Conservation (phyloP, 805 yeast genomes). For the Barnettozyma californica region DNA sequence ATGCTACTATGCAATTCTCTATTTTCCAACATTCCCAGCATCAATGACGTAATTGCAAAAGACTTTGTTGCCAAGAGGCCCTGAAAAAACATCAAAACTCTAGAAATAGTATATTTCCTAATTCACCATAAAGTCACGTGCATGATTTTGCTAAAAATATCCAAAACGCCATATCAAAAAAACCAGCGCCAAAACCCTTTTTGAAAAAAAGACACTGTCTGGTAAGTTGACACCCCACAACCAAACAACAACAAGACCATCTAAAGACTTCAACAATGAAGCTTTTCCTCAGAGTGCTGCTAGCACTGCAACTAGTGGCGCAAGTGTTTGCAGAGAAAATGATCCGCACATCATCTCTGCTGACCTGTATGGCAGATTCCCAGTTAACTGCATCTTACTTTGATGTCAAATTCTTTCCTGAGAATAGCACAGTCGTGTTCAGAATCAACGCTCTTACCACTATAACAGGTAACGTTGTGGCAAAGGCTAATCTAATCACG, state of each 20-base stretch:
- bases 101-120: too few relatives aligned
- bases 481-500: slow-evolving; percentile 60
- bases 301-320: slow-evolving; percentile 8
- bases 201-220: not conserved
- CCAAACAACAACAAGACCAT: not conserved
- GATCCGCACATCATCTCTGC: slow-evolving; percentile 58
- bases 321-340: slow-evolving; percentile 10
- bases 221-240: not conserved
- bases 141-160: not conserved
- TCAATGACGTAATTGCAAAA: not conserved
- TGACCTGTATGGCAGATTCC: slow-evolving; percentile 91
- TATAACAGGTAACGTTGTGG: slow-evolving; percentile 61
- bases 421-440: slow-evolving; percentile 54
- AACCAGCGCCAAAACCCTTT: not conserved
- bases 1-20: not conserved
- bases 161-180: not conserved
- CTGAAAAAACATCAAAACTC: too few relatives aligned
- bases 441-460: slow-evolving; percentile 76
- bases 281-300: slow-evolving; percentile 7
- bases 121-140: not conserved
- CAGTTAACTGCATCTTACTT: slow-evolving; percentile 80
- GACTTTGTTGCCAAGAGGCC: too few relatives aligned
- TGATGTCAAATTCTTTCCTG: slow-evolving; percentile 69
- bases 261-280: slow-evolving; percentile 2
- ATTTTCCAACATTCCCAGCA: not conserved